These are phyloP conservation scores for Coemansia sp. DNA, from an alignment of 371 early-diverging fungal species.

Conservation along the genomic window DNA sequence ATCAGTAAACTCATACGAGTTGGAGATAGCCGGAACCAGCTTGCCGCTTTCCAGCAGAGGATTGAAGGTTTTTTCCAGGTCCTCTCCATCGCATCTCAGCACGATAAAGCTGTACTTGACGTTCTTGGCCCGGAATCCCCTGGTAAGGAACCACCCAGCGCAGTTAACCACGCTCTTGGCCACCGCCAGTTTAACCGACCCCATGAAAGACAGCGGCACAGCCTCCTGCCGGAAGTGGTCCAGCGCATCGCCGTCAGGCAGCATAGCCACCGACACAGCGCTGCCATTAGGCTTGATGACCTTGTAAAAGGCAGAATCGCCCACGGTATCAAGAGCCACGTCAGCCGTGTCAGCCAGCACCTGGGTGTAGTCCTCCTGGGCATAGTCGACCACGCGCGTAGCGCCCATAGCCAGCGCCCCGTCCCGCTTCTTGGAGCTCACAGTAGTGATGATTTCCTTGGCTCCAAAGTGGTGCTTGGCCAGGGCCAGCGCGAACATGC, in stretches of 20 bases:
- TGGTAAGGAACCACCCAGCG: constrained; percentile 14
- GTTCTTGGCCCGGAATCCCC: constrained; percentile 23
- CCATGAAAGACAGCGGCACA: constrained; percentile 11
- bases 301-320: constrained; percentile 19
- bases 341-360: constrained; percentile 28
- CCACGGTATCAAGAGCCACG: constrained; percentile 29
- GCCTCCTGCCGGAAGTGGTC: constrained; percentile 10
- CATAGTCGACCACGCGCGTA: constrained; percentile 53
- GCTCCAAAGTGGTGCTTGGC: constrained; percentile 35
- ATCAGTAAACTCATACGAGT: too few species aligned
- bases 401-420: constrained; percentile 51
- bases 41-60: constrained; percentile 42
- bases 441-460: constrained; percentile 44
- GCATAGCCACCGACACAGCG: constrained; percentile 29
- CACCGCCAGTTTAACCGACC: constrained; percentile 8
- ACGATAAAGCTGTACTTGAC: constrained; percentile 10
- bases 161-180: constrained; percentile 2
- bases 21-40: too few species aligned
- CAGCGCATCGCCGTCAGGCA: constrained; percentile 19
- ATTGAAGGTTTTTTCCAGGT: constrained; percentile 36
- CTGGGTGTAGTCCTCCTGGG: constrained; percentile 18
- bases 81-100: constrained; percentile 13
- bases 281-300: constrained; percentile 10
- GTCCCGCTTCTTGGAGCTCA: constrained; percentile 50
- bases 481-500: constrained; percentile 42